These are phyloP conservation scores for Penicillium sp. DNA, from an alignment of 2,329 filamentous ascomycete species.

Conservation along the genomic window DNA sequence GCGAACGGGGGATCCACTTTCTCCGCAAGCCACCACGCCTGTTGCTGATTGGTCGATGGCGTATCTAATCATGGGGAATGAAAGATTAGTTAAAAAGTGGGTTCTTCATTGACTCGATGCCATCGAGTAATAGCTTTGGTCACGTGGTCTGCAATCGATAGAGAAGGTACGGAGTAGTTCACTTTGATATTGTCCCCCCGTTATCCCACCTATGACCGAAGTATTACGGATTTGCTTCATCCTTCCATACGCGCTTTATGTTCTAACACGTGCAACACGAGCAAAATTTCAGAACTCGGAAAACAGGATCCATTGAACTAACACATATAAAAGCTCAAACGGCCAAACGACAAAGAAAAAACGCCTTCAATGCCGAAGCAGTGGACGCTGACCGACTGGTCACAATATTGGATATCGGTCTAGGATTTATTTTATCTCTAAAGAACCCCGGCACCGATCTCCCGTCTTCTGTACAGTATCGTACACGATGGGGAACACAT, in stretches of 20 bases:
- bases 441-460: conserved; percentile 11
- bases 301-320: background rate
- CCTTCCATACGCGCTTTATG: background rate
- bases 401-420: conserved; percentile 3
- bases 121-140: conserved; percentile 34
- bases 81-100: conserved; percentile 1
- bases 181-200: background rate
- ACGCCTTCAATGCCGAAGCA: background rate
- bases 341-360: background rate
- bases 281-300: background rate
- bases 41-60: conserved; percentile 12
- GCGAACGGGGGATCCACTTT: conserved; percentile 15
- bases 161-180: no score
- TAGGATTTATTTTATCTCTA: conserved; percentile 14
- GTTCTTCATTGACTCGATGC: conserved; percentile 32
- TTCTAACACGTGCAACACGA: background rate
- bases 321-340: background rate
- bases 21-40: conserved; percentile 18
- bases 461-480: conserved; percentile 39
- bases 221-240: background rate
- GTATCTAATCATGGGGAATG: conserved; percentile 22
- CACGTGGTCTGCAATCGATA: conserved; percentile 8
- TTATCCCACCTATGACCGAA: background rate
- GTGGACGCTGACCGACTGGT: background rate
- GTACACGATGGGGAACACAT: conserved; percentile 31